phyloP scores from a whole-genome alignment of 495 filamentous ascomycete genomes.

The Lasiosphaeria ovina region DNA sequence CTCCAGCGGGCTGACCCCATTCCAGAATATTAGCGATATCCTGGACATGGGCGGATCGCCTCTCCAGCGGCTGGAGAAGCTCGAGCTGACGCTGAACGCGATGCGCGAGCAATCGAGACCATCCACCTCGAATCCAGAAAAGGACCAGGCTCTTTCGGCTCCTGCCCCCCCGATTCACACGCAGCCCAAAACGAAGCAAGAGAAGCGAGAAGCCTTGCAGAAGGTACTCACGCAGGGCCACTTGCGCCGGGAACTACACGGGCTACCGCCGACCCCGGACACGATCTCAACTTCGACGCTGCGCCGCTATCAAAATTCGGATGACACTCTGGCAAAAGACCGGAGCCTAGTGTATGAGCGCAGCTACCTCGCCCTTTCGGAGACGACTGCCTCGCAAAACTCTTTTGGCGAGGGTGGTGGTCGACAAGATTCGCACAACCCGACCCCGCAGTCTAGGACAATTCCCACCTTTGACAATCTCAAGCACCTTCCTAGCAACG shows the following conservation, averaged over 20 bases:
- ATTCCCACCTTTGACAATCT: constrained; percentile 30
- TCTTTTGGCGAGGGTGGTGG: constrained; percentile 14
- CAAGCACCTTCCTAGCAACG: constrained; percentile 13
- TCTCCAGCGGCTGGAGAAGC: constrained; percentile 40
- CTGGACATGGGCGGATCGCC: constrained; percentile 38
- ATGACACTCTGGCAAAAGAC: constrained; percentile 33
- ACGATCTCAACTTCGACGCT: constrained; percentile 53
- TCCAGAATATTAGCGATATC: constrained; percentile 41
- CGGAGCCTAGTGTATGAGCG: constrained; percentile 21
- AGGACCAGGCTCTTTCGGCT: constrained; percentile 20
- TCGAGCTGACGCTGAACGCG: constrained; percentile 24
- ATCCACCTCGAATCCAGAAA: constrained; percentile 22
- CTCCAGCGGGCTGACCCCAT: constrained; percentile 27
- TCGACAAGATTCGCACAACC: neutral
- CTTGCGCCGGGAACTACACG: constrained; percentile 29
- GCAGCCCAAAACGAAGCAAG: constrained; percentile 33
- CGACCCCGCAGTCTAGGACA: constrained; percentile 20
- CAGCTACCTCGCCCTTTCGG: constrained; percentile 20
- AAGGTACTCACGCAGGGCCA: constrained; percentile 40
- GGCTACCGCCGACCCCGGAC: constrained; percentile 54
- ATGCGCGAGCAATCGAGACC: constrained; percentile 25
- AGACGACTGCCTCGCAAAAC: constrained; percentile 23
- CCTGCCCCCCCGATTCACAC: constrained; percentile 16
- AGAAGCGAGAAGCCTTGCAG: constrained; percentile 43
- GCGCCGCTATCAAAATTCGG: constrained; percentile 37